These are phyloP conservation scores for Anastatica hierochuntica DNA, from an alignment of 345 rosid genomes.

Conservation along the genomic window DNA sequence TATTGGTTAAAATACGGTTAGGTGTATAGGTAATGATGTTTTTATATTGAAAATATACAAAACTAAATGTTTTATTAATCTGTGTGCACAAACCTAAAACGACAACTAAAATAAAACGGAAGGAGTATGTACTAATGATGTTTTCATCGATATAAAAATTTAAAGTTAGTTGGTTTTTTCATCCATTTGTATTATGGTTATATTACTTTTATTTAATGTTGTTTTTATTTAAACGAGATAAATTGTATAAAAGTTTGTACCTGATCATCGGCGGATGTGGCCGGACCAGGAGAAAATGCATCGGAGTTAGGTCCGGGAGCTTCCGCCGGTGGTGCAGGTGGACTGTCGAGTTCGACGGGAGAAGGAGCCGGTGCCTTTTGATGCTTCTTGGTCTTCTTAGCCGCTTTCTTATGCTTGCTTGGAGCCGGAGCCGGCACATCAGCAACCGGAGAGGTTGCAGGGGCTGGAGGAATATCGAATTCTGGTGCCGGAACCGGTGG, in stretches of 20 bases:
- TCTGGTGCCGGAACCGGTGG: conserved; percentile 40
- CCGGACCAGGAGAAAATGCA: conserved; percentile 47
- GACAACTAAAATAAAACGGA: too few relatives aligned
- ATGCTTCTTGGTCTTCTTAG: conserved; percentile 44
- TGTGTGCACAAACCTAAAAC: too few relatives aligned
- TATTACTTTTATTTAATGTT: too few relatives aligned
- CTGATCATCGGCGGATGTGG: conserved; percentile 32
- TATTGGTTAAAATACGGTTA: too few relatives aligned
- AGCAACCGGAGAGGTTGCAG: conserved; percentile 21
- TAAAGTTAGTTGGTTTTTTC: too few relatives aligned
- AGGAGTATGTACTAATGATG: too few relatives aligned
- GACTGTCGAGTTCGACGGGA: conserved; percentile 46
- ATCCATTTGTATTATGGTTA: too few relatives aligned
- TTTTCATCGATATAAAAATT: too few relatives aligned
- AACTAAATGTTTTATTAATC: too few relatives aligned
- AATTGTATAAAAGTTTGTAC: conserved; percentile 15
- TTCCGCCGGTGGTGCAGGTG: conserved; percentile 62
- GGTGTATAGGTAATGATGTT: too few relatives aligned
- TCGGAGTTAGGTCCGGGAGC: conserved; percentile 42
- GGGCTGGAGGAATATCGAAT: conserved; percentile 25
- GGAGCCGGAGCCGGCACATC: conserved; percentile 75
- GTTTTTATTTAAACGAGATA: too few relatives aligned
- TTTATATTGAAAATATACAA: too few relatives aligned
- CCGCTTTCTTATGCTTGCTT: conserved; percentile 27
- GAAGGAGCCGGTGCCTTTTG: conserved; percentile 42